Evolutionary conservation across 2,329 filamentous ascomycete genomes (phyloP), one percentile per base, ranked within the genome.

Genomic region (Trichoderma koningiopsis): DNA sequence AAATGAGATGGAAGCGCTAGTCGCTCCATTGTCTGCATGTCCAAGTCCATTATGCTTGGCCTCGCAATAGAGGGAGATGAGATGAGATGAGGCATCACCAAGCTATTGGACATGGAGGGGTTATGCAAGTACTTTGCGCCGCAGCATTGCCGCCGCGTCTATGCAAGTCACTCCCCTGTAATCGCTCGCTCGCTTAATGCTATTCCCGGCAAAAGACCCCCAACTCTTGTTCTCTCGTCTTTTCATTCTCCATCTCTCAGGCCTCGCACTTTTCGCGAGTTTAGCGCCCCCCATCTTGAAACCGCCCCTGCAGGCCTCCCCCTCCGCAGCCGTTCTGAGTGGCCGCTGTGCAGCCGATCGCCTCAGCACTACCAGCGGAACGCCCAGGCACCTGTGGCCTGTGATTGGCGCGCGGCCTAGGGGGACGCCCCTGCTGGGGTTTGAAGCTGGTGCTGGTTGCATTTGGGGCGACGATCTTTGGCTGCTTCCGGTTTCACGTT

Each of bases 351-450:
- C 27, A 58, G 55, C 56, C 67, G 67, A 69, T 69, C 60, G 59
- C 59, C 31, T 55, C 58, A 64, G 52, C 59, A 63, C 40, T 62
- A 57, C 57, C 67, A 68, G 37, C 52, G 59, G 68, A 52, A 52
- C 52, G n/a, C 52, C 29, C 68, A 69, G 68, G 68, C 68, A 69
- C 68, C 27, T 58, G n/a, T 24, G 24, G 29, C 22, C 60, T 52
- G 31, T 64, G 68, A 69, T 69, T 69, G 68, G 68, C 68, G 60
- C 47, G 5, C 6, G 22, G 49, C 13, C 24, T 49, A 4, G 47
- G 22, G 19, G 37, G 33, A 33, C 4, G 60, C 24, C 61, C 61
- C 47, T 64, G 61, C 61, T 22, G 61, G 47, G 27, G 19, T 55
- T 55, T 49, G 47, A 49, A 49, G 47, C 40, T 49, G 52, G 5